These are phyloP conservation scores for Acaromyces ingoldii DNA, from an alignment of 1,284 basidiomycete genomes.

Conservation along the genomic window DNA sequence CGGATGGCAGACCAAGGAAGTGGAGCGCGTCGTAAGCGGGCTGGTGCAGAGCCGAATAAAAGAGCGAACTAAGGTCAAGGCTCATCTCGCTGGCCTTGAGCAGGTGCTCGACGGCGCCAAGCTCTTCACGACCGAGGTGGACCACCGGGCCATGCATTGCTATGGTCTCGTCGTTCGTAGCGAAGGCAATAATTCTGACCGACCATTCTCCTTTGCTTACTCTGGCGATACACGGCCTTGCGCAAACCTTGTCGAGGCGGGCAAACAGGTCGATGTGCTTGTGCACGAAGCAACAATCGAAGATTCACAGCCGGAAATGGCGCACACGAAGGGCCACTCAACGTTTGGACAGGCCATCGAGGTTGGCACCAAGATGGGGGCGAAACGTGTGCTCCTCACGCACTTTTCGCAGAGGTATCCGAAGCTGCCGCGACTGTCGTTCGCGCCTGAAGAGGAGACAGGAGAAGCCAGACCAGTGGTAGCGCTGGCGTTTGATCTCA, in stretches of 20 bases:
- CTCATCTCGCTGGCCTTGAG: not conserved
- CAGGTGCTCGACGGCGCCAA: not conserved
- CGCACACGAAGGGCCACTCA: conserved; percentile 73
- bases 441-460: conserved; percentile 21
- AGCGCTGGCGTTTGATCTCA: conserved; percentile 75
- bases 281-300: conserved; percentile 92
- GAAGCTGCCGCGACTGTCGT: conserved; percentile 69
- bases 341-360: conserved; percentile 82
- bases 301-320: conserved; percentile 63
- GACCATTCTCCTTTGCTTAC: conserved; percentile 50
- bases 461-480: conserved; percentile 53
- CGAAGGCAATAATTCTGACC: not conserved
- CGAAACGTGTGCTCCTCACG: conserved; percentile 75
- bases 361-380: conserved; percentile 69
- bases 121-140: conserved; percentile 11
- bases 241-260: conserved; percentile 64
- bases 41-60: not conserved
- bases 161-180: conserved; percentile 28
- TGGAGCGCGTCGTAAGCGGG: not conserved
- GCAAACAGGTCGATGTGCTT: conserved; percentile 68
- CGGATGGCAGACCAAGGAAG: too few relatives aligned
- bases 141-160: conserved; percentile 17
- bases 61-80: not conserved
- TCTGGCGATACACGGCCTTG: conserved; percentile 86
- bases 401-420: conserved; percentile 95